A percentile compares a stretch with the other conserved stretches of the same genome.
Conservation (phyloP, 352 stramenopile species). For the Pythium rishiriense region DNA sequence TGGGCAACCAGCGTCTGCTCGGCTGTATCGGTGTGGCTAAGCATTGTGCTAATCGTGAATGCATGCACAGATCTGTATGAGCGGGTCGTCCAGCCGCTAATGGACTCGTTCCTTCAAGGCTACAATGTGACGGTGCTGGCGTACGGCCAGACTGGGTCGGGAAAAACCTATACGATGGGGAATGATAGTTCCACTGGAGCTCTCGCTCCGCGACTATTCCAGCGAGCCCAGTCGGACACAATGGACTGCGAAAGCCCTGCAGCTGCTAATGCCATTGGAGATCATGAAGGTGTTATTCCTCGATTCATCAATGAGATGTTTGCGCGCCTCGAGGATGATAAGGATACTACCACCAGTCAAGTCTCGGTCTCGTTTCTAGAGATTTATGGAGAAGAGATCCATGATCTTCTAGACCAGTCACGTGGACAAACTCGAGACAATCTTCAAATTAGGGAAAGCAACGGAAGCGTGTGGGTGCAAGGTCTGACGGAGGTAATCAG, state of each 20-base stretch:
- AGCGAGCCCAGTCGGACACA: conserved; percentile 13
- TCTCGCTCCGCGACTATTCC: conserved; percentile 42
- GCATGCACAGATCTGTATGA: conserved; percentile 58
- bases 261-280: conserved; percentile 33
- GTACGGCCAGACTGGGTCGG: conserved; percentile 84
- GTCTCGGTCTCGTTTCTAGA: conserved; percentile 92
- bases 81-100: conserved; percentile 69
- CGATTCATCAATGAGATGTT: conserved; percentile 85
- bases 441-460: conserved; percentile 72
- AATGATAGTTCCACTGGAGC: conserved; percentile 48
- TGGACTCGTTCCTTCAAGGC: conserved; percentile 85
- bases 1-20: conserved; percentile 10
- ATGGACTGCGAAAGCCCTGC: conserved; percentile 1
- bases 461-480: conserved; percentile 75
- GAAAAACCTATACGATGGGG: conserved; percentile 87
- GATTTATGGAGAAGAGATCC: conserved; percentile 98
- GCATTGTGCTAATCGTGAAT: not conserved
- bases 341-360: conserved; percentile 34
- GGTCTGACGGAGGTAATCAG: conserved; percentile 63
- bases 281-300: conserved; percentile 78
- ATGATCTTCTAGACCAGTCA: conserved; percentile 88
- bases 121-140: conserved; percentile 89
- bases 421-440: conserved; percentile 35
- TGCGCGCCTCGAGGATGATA: conserved; percentile 39
- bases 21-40: not conserved